Base-by-base conservation (phyloP, 2,329 filamentous ascomycete species). In the Sporothrix pallida region DNA sequence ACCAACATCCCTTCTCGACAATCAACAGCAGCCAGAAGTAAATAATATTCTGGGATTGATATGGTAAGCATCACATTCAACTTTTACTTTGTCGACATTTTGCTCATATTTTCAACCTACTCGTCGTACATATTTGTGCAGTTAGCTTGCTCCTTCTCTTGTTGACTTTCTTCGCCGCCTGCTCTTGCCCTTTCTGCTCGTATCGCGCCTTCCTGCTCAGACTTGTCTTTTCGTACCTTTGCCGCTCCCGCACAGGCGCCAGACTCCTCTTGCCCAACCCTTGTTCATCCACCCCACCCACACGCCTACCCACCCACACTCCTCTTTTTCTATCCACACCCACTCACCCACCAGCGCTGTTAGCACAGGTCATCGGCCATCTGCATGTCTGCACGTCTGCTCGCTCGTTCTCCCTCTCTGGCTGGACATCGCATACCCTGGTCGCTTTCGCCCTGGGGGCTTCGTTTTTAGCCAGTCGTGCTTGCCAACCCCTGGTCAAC, bases 401-500 rank as follows among this genome's bases (percentile, higher is more conserved):
- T 52, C 48, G 12, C 48, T 58, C 42, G 62, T 17, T 71, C 23
- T 71, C 23, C 23, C 23, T 73, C 50, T 65, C 31, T 73, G 17
- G 54, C 62, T 56, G 68, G 71, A 48, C 72, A 76, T 74, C 68
- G 72, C 71, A 73, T 37, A 69, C 73, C 74, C 72, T 60, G 70
- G 73, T 74, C 71, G 23, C 60, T 68, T 63, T 60, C 9, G 54
- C 52, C 72, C 72, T 72, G 72, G 70, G 72, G 74, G 60, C 74
- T 75, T 76, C 74, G 73, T 54, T 74, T 75, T 74, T 76, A 72
- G 73, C 75, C 74, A 75, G 73, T 76, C 75, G 74, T 76, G 63
- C 74, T 42, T 75, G 56, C 71, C 48, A 26, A 46, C 69, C 73
- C 74, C 74, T 70, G 71, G 73, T 73, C 75, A 48, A 44, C 67